These are phyloP conservation scores for Leishmania lainsoni DNA, from an alignment of 208 protist species.

Conservation along the genomic window DNA sequence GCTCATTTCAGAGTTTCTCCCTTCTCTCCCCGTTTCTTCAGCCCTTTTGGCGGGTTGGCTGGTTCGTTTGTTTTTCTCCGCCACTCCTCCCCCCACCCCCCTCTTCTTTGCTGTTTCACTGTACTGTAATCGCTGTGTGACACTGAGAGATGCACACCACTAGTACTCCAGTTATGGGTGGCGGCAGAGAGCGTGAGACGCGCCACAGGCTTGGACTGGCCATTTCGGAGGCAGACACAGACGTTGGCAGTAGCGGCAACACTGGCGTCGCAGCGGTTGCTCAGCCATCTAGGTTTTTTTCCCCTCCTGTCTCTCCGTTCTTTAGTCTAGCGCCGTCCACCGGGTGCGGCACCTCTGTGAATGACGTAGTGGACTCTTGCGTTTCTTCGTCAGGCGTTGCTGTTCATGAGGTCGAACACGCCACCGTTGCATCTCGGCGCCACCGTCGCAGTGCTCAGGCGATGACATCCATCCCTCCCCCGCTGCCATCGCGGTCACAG, in stretches of 20 bases:
- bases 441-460: neutral
- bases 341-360: neutral
- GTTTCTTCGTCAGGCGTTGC: neutral
- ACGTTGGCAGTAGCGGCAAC: neutral
- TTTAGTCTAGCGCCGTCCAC: slow-evolving; percentile 3
- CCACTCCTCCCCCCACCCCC: no score
- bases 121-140: neutral
- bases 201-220: neutral
- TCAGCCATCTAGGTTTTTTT: neutral
- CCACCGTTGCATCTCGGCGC: neutral
- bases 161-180: neutral
- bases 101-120: neutral
- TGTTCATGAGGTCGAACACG: neutral
- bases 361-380: neutral
- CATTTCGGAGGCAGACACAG: neutral
- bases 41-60: no score
- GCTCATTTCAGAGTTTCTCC: no score
- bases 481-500: slow-evolving; percentile 1
- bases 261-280: neutral
- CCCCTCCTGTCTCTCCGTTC: slow-evolving; percentile 1
- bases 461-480: neutral
- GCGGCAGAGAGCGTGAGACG: neutral
- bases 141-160: neutral
- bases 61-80: neutral
- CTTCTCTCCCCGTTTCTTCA: no score